Evolutionary conservation across 371 early-diverging fungal species (phyloP).

Genomic region (Zychaea mexicana): DNA sequence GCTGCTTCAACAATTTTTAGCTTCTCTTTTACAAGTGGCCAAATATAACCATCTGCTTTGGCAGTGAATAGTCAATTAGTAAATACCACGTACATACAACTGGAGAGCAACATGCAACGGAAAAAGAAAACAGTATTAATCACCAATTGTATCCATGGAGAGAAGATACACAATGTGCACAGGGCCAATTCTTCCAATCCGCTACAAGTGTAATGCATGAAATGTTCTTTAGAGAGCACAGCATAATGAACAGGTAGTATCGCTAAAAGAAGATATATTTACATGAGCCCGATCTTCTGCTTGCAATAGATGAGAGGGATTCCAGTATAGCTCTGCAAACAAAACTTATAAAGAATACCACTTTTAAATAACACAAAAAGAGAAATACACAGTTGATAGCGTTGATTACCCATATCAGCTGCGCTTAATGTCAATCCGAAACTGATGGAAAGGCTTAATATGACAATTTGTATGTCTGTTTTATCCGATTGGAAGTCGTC

Average conservation of each 20-base stretch:
- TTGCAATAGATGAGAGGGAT: constrained; percentile 63
- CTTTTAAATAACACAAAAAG: background rate
- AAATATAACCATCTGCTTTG: constrained; percentile 37
- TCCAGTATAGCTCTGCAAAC: constrained; percentile 75
- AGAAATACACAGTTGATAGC: background rate
- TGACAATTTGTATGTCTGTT: constrained; percentile 40
- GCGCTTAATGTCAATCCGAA: constrained; percentile 64
- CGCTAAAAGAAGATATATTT: background rate
- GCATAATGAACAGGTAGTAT: background rate
- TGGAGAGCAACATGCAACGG: background rate
- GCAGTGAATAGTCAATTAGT: background rate
- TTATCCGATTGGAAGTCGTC: constrained; percentile 45
- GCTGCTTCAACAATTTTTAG: constrained; percentile 37
- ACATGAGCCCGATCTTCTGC: constrained; percentile 43
- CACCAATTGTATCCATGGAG: constrained; percentile 56
- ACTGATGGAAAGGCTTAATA: constrained; percentile 59
- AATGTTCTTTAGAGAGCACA: background rate
- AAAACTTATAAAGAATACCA: constrained; percentile 33
- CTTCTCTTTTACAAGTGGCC: constrained; percentile 41
- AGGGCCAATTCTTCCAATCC: constrained; percentile 54
- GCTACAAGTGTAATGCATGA: constrained; percentile 11
- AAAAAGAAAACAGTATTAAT: constrained; percentile 19
- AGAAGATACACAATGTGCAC: constrained; percentile 65
- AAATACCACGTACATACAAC: background rate
- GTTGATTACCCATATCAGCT: constrained; percentile 44